phyloP scores from a whole-genome alignment of 2,329 filamentous ascomycete species.

The Trichoderma brevicompactum region DNA sequence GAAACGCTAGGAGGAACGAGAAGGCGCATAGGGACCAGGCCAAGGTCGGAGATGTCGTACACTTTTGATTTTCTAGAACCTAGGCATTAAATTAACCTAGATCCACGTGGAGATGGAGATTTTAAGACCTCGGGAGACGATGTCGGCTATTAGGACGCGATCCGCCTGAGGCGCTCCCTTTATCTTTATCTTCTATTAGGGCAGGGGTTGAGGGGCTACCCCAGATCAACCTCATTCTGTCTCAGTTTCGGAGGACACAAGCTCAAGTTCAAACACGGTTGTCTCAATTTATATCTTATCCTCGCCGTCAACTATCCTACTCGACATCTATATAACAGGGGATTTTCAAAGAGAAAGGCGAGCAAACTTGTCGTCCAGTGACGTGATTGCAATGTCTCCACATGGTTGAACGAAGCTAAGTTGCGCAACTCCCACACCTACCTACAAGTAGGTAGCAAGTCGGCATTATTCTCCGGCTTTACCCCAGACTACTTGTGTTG shows the following conservation, averaged over 20 bases:
- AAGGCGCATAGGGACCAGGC: background rate
- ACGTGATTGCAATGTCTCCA: background rate
- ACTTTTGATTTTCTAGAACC: too few species aligned
- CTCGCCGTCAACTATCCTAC: too few species aligned
- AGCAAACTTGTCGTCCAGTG: background rate
- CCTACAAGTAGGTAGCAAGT: background rate
- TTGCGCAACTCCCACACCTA: background rate
- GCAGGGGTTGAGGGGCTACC: too few species aligned
- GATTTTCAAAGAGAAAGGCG: background rate
- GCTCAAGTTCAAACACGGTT: too few species aligned
- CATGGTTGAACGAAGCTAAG: background rate
- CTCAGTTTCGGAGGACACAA: too few species aligned
- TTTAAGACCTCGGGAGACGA: background rate
- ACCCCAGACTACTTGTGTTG: background rate
- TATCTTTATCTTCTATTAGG: too few species aligned
- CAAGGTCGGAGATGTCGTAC: too few species aligned
- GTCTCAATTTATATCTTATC: too few species aligned
- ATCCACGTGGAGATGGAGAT: slow-evolving; percentile 1
- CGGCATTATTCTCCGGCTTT: background rate
- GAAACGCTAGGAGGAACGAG: background rate
- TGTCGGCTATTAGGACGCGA: slow-evolving; percentile 14
- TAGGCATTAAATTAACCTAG: background rate
- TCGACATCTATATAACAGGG: too few species aligned
- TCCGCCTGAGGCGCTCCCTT: background rate
- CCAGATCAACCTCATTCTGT: too few species aligned